A percentile compares a stretch with the other conserved stretches of the same genome.
Evolutionary conservation across 31 red algal species (phyloP).

Genomic region (Odonthalia washingtoniensis): DNA sequence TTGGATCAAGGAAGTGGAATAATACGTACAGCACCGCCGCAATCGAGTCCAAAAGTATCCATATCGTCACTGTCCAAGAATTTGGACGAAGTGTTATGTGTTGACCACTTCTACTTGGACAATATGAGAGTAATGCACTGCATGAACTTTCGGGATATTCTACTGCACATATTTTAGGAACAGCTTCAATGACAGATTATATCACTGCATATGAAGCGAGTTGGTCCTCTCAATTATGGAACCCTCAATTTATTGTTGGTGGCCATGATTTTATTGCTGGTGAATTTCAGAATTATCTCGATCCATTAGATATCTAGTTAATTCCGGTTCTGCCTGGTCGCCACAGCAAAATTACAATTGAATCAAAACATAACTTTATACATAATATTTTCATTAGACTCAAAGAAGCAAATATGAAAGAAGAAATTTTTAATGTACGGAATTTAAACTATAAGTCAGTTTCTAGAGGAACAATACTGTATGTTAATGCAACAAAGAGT

Average conservation of each 20-base stretch:
- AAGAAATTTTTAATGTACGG: too few relatives aligned
- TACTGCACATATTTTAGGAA: not conserved
- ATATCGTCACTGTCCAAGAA: too few relatives aligned
- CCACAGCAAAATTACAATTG: slow-evolving; percentile 12
- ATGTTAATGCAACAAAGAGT: too few relatives aligned
- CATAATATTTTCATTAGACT: slow-evolving; percentile 15
- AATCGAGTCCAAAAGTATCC: not conserved
- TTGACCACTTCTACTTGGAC: slow-evolving; percentile 28
- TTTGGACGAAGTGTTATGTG: not conserved
- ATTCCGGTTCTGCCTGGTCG: not conserved
- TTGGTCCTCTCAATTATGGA: slow-evolving; percentile 9
- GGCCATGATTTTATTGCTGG: not conserved
- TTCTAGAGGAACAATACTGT: too few relatives aligned
- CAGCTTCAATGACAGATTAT: not conserved
- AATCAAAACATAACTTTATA: slow-evolving; percentile 9
- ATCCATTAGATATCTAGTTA: not conserved
- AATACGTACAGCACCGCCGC: not conserved
- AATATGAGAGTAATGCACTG: not conserved
- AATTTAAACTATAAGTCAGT: too few relatives aligned
- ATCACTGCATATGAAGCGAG: not conserved
- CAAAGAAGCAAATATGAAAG: too few relatives aligned
- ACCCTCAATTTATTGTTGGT: not conserved
- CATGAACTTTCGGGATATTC: slow-evolving; percentile 2
- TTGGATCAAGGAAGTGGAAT: not conserved
- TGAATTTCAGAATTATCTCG: not conserved